Base-by-base conservation (phyloP, 805 yeast genomes). In the Candida fluviatilis region DNA sequence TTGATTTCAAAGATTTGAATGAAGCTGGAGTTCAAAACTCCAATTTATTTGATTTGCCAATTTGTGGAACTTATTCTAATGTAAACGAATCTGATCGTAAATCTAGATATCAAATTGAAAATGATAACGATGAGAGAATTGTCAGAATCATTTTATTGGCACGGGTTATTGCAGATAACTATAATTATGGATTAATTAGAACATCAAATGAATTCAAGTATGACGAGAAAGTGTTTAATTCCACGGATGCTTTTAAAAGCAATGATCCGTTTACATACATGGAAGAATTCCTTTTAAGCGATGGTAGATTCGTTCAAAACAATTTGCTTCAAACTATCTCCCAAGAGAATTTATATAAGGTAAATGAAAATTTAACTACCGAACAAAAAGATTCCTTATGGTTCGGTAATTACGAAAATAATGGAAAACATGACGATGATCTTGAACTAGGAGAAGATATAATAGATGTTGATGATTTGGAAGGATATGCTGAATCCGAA, bases 31-130 rank as follows among this genome's bases (percentile, higher is more conserved):
- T 82, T n/a, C 57, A 58, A 33, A 75, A 73, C 40, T 43, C 50
- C 21, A 71, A 73, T 45, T 65, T 79, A 40, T 75, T 81, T 52
- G 90, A 84, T 57, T 58, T 75, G 33, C 89, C 91, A 5, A 67
- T 75, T 5, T 78, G 85, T 48, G 91, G 89, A 7, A 62, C 70
- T 0, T 54, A 58, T 13, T 64, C 67, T 0, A 49, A 57, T 5
- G 47, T 60, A 13, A 58, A 55, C 36, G 48, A 28, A 25, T 34
- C 35, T 18, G 47, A 43, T 23, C 43, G 35, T 21, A 49, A 37
- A 36, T 29, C 43, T 18, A 55, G 52, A 30, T 56, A 52, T 16
- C 50, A 57, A 16, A 55, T 56, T 47, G 67, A 58, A 38, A 56
- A 61, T 13, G 72, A 73, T 37, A 79, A 75, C 44, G 69, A 69